These are phyloP conservation scores for Cercospora sp. DNA, from an alignment of 2,329 filamentous ascomycete genomes.

Conservation along the genomic window DNA sequence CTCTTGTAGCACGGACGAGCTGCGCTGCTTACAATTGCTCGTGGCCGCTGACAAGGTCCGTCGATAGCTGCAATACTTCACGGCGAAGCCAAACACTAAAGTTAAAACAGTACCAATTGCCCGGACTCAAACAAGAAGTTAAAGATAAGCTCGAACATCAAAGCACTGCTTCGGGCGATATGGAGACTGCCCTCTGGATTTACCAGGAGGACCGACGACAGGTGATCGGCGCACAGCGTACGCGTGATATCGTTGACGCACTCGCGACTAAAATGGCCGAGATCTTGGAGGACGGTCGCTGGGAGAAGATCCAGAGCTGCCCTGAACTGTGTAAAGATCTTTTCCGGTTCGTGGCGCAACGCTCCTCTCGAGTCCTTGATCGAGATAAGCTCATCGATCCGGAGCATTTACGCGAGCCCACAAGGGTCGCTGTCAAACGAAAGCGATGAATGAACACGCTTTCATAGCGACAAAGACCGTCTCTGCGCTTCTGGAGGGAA, in stretches of 20 bases:
- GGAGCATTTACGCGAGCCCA: not conserved
- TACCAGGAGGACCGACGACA: no score
- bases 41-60: no score
- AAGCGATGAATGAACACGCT: not conserved
- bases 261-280: not conserved
- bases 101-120: no score
- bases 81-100: no score
- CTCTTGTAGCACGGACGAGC: no score
- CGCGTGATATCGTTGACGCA: no score
- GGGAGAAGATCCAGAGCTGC: not conserved
- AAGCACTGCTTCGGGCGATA: no score
- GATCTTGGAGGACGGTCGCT: not conserved
- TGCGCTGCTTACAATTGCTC: no score
- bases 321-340: not conserved
- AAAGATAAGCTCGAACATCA: fast-evolving
- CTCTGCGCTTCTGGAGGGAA: not conserved
- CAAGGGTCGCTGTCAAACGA: not conserved
- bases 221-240: no score
- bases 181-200: no score
- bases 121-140: no score
- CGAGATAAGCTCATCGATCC: not conserved
- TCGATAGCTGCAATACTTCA: no score
- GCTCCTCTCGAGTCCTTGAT: not conserved
- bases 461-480: not conserved
- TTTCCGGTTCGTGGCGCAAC: not conserved